Evolutionary conservation across 495 filamentous ascomycete species (phyloP).

Genomic region (Acidomyces sp.): DNA sequence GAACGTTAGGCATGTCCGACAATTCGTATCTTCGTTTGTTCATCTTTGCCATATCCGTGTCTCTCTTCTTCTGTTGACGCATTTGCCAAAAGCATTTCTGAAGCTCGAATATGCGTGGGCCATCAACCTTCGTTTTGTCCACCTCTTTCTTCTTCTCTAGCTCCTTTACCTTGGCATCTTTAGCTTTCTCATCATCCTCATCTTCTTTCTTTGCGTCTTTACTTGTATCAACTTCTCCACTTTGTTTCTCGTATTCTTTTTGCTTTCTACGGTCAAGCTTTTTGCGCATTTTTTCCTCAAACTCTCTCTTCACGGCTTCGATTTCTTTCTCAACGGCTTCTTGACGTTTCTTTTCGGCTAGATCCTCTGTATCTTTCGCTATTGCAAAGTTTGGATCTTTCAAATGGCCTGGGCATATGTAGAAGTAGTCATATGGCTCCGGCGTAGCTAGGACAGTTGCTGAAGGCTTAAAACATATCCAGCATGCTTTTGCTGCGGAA

Average conservation of each 20-base stretch:
- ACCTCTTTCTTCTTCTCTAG: constrained; percentile 26
- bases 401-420: constrained; percentile 71
- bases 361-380: constrained; percentile 56
- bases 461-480: constrained; percentile 82
- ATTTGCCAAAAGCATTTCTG: constrained; percentile 81
- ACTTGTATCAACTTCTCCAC: constrained; percentile 24
- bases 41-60: constrained; percentile 62
- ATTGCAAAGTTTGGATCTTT: constrained; percentile 76
- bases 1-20: too few relatives aligned
- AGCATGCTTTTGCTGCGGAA: constrained; percentile 64
- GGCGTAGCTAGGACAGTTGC: constrained; percentile 77
- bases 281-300: constrained; percentile 64
- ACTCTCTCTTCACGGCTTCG: constrained; percentile 66
- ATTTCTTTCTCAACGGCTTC: constrained; percentile 33
- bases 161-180: constrained; percentile 30
- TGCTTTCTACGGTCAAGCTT: constrained; percentile 47
- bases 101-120: constrained; percentile 68
- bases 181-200: constrained; percentile 40
- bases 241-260: constrained; percentile 28
- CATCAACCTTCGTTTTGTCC: constrained; percentile 22
- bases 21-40: constrained; percentile 73
- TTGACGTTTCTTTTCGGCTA: constrained; percentile 43
- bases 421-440: constrained; percentile 96
- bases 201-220: constrained; percentile 24
- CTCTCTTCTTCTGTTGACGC: constrained; percentile 63